Base-by-base conservation (phyloP, 1,139 yeast genomes). In the Geotrichum phurueaensis region DNA sequence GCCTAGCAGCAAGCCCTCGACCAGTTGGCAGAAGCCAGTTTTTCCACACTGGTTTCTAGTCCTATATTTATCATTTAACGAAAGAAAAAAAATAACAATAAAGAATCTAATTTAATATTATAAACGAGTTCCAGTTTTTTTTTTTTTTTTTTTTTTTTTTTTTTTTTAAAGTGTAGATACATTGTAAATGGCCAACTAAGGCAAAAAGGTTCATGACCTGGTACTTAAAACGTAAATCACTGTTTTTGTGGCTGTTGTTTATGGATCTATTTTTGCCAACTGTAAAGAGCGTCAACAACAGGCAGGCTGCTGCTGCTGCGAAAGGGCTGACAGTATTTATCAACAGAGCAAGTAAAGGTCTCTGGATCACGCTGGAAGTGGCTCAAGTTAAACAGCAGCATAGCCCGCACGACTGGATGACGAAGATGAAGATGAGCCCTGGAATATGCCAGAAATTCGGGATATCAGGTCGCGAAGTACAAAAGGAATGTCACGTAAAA, bases 401-500 rank as follows among this genome's bases (percentile, higher is more conserved):
- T 91, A 91, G 43, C 96, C 96, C 31, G 92, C 96, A 71, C 97
- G 82, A 67, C 79, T n/a, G 15, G 51, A 45, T 18, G 31, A 23
- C 67, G 80, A 71, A 54, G 79, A 73, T n/a, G 94, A 90, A 67
- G 79, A 73, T n/a, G 94, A 90, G 20, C 94, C 89, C 29, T 90
- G 81, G 64, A 91, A 78, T 66, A 86, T 88, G 62, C 82, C 83
- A 53, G 84, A 76, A 5, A 91, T 80, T 72, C 91, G 96, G 64
- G 79, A 80, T 45, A 83, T 70, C 66, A 92, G 86, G 47, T 84
- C 85, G 3, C 97, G 95, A 58, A 89, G 75, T 3, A 91, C 85
- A 66, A 88, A 96, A 53, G 88, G 79, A 60, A 91, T 85, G 69
- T 92, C 98, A 65, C 83, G 78, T 59, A 85, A 75, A 1, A 88